Conservation (phyloP, 2,329 filamentous ascomycete genomes). For the Madurella fahalii region DNA sequence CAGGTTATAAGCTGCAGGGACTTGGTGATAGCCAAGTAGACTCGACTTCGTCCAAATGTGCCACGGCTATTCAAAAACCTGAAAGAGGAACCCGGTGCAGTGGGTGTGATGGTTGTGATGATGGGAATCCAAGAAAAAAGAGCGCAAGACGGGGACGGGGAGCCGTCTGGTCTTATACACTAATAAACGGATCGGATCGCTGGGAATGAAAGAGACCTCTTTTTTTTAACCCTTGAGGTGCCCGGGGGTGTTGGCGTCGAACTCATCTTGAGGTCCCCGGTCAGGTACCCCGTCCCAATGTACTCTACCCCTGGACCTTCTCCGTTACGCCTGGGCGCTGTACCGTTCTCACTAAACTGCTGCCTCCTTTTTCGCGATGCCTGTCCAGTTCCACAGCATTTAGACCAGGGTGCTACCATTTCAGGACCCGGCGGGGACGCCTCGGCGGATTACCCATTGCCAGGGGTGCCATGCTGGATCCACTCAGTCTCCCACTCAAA, state of each 20-base stretch:
- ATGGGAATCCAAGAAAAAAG: constrained; percentile 24
- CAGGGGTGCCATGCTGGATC: constrained; percentile 14
- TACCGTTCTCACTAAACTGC: constrained; percentile 20
- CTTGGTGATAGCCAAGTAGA: not conserved
- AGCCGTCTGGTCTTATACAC: constrained; percentile 23
- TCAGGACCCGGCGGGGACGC: constrained; percentile 20
- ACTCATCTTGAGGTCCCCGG: constrained; percentile 13
- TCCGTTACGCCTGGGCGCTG: constrained; percentile 23
- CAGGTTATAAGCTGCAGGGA: constrained; percentile 7
- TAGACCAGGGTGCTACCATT: constrained; percentile 19
- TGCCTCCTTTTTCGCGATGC: constrained; percentile 15
- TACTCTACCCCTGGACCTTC: constrained; percentile 21
- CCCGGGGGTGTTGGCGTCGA: constrained; percentile 20
- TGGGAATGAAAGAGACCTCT: constrained; percentile 20
- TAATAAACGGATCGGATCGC: constrained; percentile 24
- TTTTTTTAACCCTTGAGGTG: constrained; percentile 16
- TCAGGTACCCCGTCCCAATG: constrained; percentile 19
- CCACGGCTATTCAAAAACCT: not conserved
- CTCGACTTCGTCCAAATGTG: not conserved
- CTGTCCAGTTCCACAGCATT: constrained; percentile 8
- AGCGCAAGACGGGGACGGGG: constrained; percentile 19
- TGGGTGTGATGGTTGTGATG: constrained; percentile 16
- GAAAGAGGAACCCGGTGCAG: constrained; percentile 7
- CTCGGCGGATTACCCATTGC: constrained; percentile 19
- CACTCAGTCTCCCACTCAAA: too few relatives aligned